Conservation (phyloP, 2,329 filamentous ascomycete species). For the Aspergillus jensenii region DNA sequence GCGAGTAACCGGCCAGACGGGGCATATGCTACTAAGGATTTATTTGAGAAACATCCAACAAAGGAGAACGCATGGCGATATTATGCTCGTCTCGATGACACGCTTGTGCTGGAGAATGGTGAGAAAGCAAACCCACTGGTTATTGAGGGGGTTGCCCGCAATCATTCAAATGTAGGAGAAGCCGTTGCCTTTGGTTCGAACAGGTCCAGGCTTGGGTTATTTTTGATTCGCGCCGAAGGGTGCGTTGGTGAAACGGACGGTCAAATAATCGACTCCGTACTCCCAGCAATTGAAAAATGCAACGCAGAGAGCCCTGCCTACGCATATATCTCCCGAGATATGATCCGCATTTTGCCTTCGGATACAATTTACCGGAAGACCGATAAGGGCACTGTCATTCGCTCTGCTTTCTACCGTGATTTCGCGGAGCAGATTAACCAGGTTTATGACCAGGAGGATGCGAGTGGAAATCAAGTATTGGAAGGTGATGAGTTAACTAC, state of each 20-base stretch:
- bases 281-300: constrained; percentile 51
- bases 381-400: constrained; percentile 26
- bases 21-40: constrained; percentile 50
- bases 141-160: constrained; percentile 55
- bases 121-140: constrained; percentile 51
- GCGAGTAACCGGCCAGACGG: constrained; percentile 48
- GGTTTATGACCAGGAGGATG: constrained; percentile 18
- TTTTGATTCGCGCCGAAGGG: constrained; percentile 52
- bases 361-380: constrained; percentile 21
- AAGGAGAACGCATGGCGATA: constrained; percentile 49
- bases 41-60: constrained; percentile 47
- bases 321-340: constrained; percentile 24
- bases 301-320: constrained; percentile 50
- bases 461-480: constrained; percentile 12
- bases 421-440: constrained; percentile 20
- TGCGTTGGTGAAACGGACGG: constrained; percentile 42
- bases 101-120: constrained; percentile 49
- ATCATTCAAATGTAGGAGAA: constrained; percentile 55
- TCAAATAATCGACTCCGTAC: constrained; percentile 51
- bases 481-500: constrained; percentile 14
- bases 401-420: constrained; percentile 23
- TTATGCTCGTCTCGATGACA: constrained; percentile 47
- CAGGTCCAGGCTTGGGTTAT: constrained; percentile 52
- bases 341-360: constrained; percentile 21
- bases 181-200: constrained; percentile 59